Percentiles rank a stretch among this genome's conserved stretches.
Evolutionary conservation across 2,329 filamentous ascomycete genomes (phyloP).

Genomic region (Neurospora sp.): DNA sequence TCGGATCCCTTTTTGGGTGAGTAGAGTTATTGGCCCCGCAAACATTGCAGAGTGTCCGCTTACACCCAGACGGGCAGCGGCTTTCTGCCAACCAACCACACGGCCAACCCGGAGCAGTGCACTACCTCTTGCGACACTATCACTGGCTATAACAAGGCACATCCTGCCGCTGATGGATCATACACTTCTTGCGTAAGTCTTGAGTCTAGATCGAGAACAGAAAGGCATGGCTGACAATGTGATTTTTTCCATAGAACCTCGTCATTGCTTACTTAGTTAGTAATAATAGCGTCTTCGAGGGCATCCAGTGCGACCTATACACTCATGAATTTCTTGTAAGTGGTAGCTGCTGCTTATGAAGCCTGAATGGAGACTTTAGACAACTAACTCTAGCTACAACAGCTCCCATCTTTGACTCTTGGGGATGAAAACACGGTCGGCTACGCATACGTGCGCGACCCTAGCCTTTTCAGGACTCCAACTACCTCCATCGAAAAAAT

Average conservation of each 20-base stretch:
- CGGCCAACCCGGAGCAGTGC: neutral
- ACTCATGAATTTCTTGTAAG: neutral
- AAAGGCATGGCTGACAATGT: neutral
- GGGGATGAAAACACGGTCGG: neutral
- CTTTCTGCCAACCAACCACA: neutral
- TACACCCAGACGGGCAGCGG: neutral
- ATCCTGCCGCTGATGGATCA: neutral
- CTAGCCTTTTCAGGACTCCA: neutral
- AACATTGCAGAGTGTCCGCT: neutral
- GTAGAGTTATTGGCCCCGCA: neutral
- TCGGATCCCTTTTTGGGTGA: neutral
- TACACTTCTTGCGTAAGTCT: neutral
- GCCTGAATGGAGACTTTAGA: neutral
- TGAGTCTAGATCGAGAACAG: neutral
- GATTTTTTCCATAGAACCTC: neutral
- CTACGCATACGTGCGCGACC: neutral
- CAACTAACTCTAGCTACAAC: neutral
- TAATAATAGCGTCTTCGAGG: neutral
- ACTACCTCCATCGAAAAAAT: neutral
- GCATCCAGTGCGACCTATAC: neutral
- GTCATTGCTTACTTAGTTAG: neutral
- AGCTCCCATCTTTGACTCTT: neutral
- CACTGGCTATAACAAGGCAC: neutral
- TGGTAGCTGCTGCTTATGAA: neutral
- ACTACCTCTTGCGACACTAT: neutral